Evolutionary conservation across 306 rosid genomes (phyloP), one percentile per base, ranked within the genome.

Genomic region (Trichosanthes cucumerina): DNA sequence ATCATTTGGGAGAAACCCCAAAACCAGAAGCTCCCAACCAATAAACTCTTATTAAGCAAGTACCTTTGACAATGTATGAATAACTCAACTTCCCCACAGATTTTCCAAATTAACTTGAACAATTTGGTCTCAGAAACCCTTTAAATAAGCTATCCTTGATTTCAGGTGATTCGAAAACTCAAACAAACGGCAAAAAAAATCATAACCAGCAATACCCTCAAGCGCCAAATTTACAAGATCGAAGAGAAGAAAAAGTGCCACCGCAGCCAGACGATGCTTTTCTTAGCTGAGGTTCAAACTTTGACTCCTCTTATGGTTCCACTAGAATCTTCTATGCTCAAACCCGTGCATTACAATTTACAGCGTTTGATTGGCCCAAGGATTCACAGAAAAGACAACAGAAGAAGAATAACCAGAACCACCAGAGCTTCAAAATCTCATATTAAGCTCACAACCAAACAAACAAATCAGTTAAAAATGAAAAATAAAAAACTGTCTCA

Each of bases 1-100:
- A 49, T 49, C 62, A 74, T 50, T 74, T 49, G 28, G 18, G 78
- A 69, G 53, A 23, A 73, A 50, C 39, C 44, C 78, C 78, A 73
- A 73, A 49, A 9, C 14, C 11, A 49, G 1, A 52, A 72, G 9
- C 77, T 72, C 59, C 43, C 16, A 7, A 72, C 0, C 2, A 24
- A 68, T 0, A 71, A 71, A 21, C 11, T 68, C 75, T 5, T 6
- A 4, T 36, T 66, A 9, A 10, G 49, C 47, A 64, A 15, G 1
- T 66, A n/a, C 34, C 53, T 26, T 69, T 21, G 54, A 43, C 33
- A 43, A 23, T 70, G 57, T 43, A 6, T 70, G 76, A 44, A 70
- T 44, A 14, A 24, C 77, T 71, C 58, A 46, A 71, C 13, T 46
- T 46, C 39, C 13, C 58, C 56, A 26, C 41, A 44, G 77, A 24